Base-by-base conservation (phyloP, 352 stramenopile genomes). In the Halophytophthora polymorphica region DNA sequence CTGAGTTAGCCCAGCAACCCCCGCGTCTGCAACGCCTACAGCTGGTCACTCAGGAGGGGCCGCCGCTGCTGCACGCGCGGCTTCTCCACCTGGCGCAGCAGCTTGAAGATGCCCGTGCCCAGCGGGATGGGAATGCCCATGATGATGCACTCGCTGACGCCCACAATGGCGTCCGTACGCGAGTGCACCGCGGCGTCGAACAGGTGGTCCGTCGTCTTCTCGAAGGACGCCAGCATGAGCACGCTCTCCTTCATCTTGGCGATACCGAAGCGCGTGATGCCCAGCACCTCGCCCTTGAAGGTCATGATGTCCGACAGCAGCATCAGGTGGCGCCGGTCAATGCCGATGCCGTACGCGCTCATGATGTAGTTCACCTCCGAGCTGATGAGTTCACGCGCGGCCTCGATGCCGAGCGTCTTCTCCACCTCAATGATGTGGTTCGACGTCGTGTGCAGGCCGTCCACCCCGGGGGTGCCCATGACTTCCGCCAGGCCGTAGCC, bases 211-310 rank as follows among this genome's bases (percentile, higher is more conserved):
- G 96, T 98, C 8, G 97, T 99, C 77, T 99, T 99, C 82, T 99
- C 97, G 59, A 99, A 98, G 45, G 93, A 99, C 19, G 97, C 97
- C 22, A 99, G 81, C 94, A 99, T 99, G 34, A 99, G 77, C 42
- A 99, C 97, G 53, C 90, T 98, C 69, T 99, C 97, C 68, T 98
- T 97, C 97, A 99, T 99, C 76, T 99, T 99, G 34, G 97, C 96
- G 50, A 99, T 98, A 67, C 98, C 98, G 71, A 99, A 99, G 18
- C 97, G 96, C 67, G 78, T 95, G 59, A 93, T 96, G 52, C 77
- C 87, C 33, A 95, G 49, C 40, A 91, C 84, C 42, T 96, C 86
- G 35, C 86, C 86, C 72, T 99, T 98, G 68, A 98, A 99, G 38
- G 98, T 99, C 98, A 99, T 99, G 41, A 99, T 97, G 77, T 99